Base-by-base conservation (phyloP, 371 early-diverging fungal genomes). In the Actinomortierella ambigua region DNA sequence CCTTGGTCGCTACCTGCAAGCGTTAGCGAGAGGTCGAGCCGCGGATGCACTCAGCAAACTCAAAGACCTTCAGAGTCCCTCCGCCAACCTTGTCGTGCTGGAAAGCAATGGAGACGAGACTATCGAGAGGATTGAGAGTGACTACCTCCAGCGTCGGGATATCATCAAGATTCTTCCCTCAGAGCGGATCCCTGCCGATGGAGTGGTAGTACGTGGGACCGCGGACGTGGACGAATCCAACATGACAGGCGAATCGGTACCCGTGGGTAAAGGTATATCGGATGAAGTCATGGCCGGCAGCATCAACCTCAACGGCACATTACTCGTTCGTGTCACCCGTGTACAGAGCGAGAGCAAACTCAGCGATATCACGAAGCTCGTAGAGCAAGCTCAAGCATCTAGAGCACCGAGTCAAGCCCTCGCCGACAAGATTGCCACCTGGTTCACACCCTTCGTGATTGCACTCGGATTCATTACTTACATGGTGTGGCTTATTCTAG, bases 181-280 rank as follows among this genome's bases (percentile, higher is more conserved):
- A 6, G 58, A 57, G 6, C 0, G 13, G 50, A 57, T 57, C 42
- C 58, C 58, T 15, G 50, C 58, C 20, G 58, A 57, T 26, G 58
- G 58, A 39, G 27, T 50, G n/a, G 18, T 57, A 4, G 26, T 57
- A 17, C 40, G 50, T 17, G 58, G 58, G n/a, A 18, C 58, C 18
- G 58, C 58, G 27, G 58, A 57, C 18, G 58, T 57, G 58, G 58
- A 57, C 28, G 58, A 57, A 14, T 57, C 58, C 58, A 57, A 57
- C 26, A 57, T 57, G 58, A 57, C 58, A 3, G 58, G 58, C 40
- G 58, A 57, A 24, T 57, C 58, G 23, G 58, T 57, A 1, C 58
- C 50, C 4, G 58, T 57, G 8, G n/a, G 58, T 26, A 57, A 57
- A 41, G 50, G 58, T 0, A 13, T 50, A 1, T 49, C 58, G 6